These are phyloP conservation scores for Sporobolus alterniflorus DNA, from an alignment of 202 grass and related monocot genomes.

Conservation along the genomic window DNA sequence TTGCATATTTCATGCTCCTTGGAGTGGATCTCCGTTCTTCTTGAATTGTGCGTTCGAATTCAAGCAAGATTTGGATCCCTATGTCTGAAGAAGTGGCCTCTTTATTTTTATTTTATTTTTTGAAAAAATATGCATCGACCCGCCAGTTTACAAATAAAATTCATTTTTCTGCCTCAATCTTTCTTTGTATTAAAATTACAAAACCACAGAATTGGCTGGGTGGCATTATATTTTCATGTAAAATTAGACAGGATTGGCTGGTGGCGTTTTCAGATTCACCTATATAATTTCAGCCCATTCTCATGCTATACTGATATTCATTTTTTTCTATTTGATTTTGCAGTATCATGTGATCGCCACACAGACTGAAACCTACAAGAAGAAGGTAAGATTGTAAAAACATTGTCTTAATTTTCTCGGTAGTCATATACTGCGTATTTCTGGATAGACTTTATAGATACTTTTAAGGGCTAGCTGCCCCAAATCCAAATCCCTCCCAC, in stretches of 20 bases:
- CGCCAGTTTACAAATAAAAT: background rate
- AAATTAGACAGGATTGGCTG: background rate
- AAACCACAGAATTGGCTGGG: background rate
- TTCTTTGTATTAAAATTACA: background rate
- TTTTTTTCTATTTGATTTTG: conserved; percentile 35
- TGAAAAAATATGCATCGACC: background rate
- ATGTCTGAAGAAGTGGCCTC: background rate
- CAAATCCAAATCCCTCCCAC: conserved; percentile 2
- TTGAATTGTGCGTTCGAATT: background rate
- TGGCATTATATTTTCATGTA: background rate
- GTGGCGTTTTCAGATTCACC: background rate
- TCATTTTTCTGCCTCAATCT: background rate
- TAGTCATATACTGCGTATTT: background rate
- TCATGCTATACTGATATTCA: background rate
- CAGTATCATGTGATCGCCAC: conserved; percentile 92
- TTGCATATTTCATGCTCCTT: conserved; percentile 44
- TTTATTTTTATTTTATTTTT: background rate
- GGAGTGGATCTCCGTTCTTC: background rate
- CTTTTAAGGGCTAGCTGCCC: background rate
- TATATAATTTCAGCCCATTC: background rate
- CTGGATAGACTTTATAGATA: background rate
- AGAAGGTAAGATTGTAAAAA: conserved; percentile 66
- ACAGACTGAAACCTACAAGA: conserved; percentile 93
- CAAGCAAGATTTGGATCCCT: background rate
- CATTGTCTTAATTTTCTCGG: background rate